Percentiles rank a stretch among this genome's conserved stretches.
phyloP scores from a whole-genome alignment of 108 stramenopile genomes.

The Skeletonema marinoi region DNA sequence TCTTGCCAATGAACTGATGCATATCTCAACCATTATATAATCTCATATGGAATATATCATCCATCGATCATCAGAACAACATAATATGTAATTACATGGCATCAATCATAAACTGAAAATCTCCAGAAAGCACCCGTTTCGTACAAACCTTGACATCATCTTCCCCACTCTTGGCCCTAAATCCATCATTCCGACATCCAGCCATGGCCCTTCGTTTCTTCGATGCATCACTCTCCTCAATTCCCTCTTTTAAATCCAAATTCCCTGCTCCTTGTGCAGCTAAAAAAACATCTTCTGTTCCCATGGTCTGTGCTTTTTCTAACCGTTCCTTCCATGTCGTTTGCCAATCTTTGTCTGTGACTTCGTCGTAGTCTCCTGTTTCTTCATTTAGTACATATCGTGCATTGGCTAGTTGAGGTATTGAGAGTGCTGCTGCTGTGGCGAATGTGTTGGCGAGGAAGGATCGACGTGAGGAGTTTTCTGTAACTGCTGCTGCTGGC shows the following conservation, averaged over 20 bases:
- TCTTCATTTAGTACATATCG: conserved; percentile 61
- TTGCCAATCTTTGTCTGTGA: conserved; percentile 61
- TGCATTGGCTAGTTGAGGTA: conserved; percentile 24
- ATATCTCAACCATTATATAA: too few relatives aligned
- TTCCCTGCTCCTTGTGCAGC: conserved; percentile 69
- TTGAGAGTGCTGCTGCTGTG: conserved; percentile 1
- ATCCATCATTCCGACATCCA: conserved; percentile 49
- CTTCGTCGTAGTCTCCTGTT: conserved; percentile 68
- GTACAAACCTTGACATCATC: conserved; percentile 47
- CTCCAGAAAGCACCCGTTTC: conserved; percentile 51
- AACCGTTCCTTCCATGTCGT: conserved; percentile 59
- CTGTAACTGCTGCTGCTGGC: background rate
- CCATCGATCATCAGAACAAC: too few relatives aligned
- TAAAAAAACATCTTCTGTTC: conserved; percentile 53
- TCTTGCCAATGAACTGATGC: too few relatives aligned
- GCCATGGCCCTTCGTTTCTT: conserved; percentile 63
- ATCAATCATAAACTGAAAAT: conserved; percentile 60
- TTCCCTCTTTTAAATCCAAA: conserved; percentile 42
- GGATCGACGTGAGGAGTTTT: conserved; percentile 16
- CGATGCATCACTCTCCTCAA: conserved; percentile 48
- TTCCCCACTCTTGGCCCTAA: conserved; percentile 34
- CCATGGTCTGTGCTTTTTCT: conserved; percentile 58
- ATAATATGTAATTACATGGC: conserved; percentile 20
- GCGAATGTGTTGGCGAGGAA: conserved; percentile 21
- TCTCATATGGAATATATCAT: too few relatives aligned